A percentile compares a stretch with the other conserved stretches of the same genome.
These are phyloP conservation scores for Exophiala viscosa DNA, from an alignment of 2,329 filamentous ascomycete species.

Conservation along the genomic window DNA sequence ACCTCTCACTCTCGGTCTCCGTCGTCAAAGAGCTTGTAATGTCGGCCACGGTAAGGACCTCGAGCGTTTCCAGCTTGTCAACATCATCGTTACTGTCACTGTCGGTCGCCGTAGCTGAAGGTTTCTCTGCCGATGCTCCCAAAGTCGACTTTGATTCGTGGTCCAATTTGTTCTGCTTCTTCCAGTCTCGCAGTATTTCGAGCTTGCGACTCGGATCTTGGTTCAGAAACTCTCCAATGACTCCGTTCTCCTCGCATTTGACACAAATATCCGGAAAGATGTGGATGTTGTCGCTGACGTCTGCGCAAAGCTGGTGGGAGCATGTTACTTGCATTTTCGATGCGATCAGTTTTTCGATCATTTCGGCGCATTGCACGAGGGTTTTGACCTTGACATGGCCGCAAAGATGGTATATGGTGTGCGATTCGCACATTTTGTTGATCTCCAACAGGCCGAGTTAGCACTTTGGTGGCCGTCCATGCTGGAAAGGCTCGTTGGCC, in stretches of 20 bases:
- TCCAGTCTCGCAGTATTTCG: slow-evolving; percentile 16
- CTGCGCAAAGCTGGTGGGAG: slow-evolving; percentile 10
- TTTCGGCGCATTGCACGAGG: slow-evolving; percentile 20
- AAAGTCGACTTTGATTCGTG: background rate
- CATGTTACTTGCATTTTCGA: background rate
- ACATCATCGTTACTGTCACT: background rate
- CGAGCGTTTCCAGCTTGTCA: background rate
- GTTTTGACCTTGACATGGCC: slow-evolving; percentile 24
- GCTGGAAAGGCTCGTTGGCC: no score
- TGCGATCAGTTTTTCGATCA: slow-evolving; percentile 16
- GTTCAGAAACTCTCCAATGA: slow-evolving; percentile 16
- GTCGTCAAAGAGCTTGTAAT: background rate
- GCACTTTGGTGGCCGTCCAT: no score
- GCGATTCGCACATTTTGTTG: slow-evolving; percentile 21
- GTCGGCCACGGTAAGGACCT: background rate
- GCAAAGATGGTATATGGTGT: slow-evolving; percentile 22
- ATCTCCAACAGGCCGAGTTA: background rate
- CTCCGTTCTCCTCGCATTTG: slow-evolving; percentile 12
- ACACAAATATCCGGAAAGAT: slow-evolving; percentile 20
- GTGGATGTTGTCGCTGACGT: slow-evolving; percentile 14
- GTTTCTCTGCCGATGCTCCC: background rate
- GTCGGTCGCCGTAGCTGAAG: background rate
- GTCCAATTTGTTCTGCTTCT: background rate
- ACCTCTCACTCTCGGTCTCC: background rate
- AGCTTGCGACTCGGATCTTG: slow-evolving; percentile 17